These are phyloP conservation scores for Somion occarium DNA, from an alignment of 1,284 basidiomycete genomes.

Conservation along the genomic window DNA sequence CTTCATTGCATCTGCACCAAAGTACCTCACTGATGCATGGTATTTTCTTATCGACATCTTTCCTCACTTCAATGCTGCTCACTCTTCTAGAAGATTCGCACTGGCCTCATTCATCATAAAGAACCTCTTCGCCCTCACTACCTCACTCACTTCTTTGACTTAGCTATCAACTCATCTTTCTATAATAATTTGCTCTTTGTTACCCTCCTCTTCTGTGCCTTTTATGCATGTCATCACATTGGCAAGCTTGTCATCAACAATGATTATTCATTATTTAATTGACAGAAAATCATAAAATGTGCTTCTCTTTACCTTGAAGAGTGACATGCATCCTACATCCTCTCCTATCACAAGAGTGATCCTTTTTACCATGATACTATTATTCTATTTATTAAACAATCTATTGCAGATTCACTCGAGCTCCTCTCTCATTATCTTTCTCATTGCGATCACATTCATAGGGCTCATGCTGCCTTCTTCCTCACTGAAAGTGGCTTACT, in stretches of 20 bases:
- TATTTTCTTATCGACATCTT: constrained; percentile 32
- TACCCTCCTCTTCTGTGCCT: constrained; percentile 22
- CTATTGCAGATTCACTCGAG: constrained; percentile 10
- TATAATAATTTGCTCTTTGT: constrained; percentile 30
- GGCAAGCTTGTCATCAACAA: constrained; percentile 27
- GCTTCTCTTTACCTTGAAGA: constrained; percentile 10
- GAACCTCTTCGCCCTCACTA: constrained; percentile 18
- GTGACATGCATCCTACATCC: constrained; percentile 14
- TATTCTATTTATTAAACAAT: constrained; percentile 14
- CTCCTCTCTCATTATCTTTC: constrained; percentile 18
- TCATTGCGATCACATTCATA: constrained; percentile 19
- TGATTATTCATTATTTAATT: constrained; percentile 10
- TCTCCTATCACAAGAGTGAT: constrained; percentile 31
- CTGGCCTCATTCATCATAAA: constrained; percentile 20
- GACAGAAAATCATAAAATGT: constrained; percentile 18
- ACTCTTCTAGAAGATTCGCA: constrained; percentile 14
- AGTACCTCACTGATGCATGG: constrained; percentile 38
- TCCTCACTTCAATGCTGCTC: constrained; percentile 26
- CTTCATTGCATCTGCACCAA: background rate
- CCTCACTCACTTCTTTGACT: background rate
- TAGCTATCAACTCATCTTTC: background rate
- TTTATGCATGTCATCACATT: constrained; percentile 26
- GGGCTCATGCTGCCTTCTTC: constrained; percentile 19
- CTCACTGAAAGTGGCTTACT: constrained; percentile 12
- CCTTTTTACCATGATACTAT: constrained; percentile 23